Evolutionary conservation across 2,329 filamentous ascomycete species (phyloP).

Genomic region (Alternaria ethzedia): DNA sequence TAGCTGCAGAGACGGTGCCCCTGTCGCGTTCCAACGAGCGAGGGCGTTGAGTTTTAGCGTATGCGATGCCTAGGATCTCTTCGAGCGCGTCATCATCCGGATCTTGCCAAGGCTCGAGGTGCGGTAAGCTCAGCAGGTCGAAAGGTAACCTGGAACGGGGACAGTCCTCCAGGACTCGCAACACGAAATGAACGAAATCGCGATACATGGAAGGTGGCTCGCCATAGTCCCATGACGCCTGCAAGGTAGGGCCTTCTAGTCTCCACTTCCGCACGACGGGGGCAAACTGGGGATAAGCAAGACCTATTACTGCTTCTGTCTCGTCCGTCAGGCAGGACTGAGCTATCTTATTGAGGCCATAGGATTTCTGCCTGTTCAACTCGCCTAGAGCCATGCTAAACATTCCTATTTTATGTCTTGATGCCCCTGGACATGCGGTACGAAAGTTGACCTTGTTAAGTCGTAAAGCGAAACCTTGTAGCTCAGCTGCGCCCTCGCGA

Average conservation of each 20-base stretch:
- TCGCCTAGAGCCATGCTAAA: too few species aligned
- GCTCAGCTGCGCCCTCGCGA: background rate
- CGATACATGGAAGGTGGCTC: background rate
- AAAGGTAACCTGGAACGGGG: rapidly evolving
- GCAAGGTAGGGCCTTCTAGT: too few species aligned
- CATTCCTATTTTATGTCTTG: rapidly evolving
- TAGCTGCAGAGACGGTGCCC: background rate
- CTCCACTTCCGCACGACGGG: rapidly evolving
- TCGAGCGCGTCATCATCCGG: background rate
- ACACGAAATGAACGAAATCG: background rate
- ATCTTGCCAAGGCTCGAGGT: background rate
- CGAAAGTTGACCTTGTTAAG: rapidly evolving
- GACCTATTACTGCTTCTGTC: rapidly evolving
- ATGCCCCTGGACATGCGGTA: background rate
- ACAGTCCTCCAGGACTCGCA: rapidly evolving
- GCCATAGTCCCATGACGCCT: too few species aligned
- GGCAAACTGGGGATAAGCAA: background rate
- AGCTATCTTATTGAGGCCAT: background rate
- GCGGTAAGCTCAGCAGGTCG: rapidly evolving
- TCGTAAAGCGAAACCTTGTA: background rate
- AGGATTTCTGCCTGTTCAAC: too few species aligned
- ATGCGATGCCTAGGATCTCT: rapidly evolving
- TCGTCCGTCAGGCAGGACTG: too few species aligned
- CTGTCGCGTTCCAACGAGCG: too few species aligned
- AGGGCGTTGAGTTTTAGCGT: too few species aligned